Base-by-base conservation (phyloP, 331 rosid species). In the Acacia pycnantha region DNA sequence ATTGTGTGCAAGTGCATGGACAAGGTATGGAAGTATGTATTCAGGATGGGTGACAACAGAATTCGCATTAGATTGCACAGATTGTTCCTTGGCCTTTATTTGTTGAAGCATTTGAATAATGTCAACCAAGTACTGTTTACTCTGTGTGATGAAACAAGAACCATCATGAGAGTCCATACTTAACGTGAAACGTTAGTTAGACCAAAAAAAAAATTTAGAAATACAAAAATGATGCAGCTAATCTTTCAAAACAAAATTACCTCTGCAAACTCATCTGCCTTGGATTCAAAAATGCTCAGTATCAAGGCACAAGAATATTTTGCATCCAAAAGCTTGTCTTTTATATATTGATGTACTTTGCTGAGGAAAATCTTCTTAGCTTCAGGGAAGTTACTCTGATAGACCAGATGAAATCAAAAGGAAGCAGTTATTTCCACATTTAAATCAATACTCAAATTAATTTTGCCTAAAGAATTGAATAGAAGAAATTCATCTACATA, bases 71-170 rank as follows among this genome's bases (percentile, higher is more conserved):
- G 90, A 87, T 79, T 89, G 98, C 77, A 84, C 59, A 31, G 93
- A 80, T 65, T 74, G 81, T 79, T 94, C 94, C 0, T 97, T 93
- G 21, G 93, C 90, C 89, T 91, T 96, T 8, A 91, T 81, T 84
- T 90, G 99, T 85, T 92, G 90, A 86, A 81, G 90, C 97, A 92
- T 91, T 84, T 92, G 99, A 90, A 96, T 87, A 88, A 96, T 91
- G 85, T 96, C 99, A 71, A 88, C 85, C 81, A 96, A 84, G 82
- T 89, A 90, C 80, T 92, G 98, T 77, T 87, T 96, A 82, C 86
- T 91, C 99, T 96, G 90, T 81, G 76, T 87, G 31, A 85, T 79
- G 82, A 86, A 74, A 82, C 31, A 80, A 71, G 65, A 80, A n/a
- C 61, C 65, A 84, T 73, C 54, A 80, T 54, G 51, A 73, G 77